Conservation (phyloP, 2,329 filamentous ascomycete genomes). For the Tolypocladium ophioglossoides region DNA sequence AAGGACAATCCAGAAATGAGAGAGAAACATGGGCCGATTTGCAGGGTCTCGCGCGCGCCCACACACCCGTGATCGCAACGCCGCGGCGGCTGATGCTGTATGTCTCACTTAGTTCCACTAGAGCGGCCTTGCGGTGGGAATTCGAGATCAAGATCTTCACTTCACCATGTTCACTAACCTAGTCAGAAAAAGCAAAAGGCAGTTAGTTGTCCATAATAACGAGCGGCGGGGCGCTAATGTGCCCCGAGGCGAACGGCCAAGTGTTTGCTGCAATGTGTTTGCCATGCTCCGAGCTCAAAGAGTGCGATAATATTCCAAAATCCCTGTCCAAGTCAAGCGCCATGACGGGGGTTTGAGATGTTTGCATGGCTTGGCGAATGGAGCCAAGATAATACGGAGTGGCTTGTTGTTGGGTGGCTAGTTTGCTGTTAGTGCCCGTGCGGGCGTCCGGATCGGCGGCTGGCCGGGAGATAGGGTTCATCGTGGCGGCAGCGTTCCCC, state of each 20-base stretch:
- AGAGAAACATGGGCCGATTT: neutral
- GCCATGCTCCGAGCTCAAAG: neutral
- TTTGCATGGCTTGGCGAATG: neutral
- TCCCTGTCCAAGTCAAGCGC: neutral
- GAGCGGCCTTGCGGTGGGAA: neutral
- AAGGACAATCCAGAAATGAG: neutral
- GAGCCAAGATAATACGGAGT: neutral
- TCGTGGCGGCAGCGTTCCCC: neutral
- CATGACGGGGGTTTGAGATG: neutral
- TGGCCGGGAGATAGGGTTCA: neutral
- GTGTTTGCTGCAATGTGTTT: neutral
- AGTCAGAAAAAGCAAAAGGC: slow-evolving; percentile 1
- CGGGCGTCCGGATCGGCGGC: neutral
- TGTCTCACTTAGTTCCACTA: neutral
- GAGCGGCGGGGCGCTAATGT: neutral
- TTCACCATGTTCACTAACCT: neutral
- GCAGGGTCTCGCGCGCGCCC: neutral
- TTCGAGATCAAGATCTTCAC: slow-evolving; percentile 1
- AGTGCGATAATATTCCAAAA: neutral
- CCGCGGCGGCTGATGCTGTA: neutral
- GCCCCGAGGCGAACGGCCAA: neutral
- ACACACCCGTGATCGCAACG: neutral
- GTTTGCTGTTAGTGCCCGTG: neutral
- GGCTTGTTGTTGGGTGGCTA: neutral
- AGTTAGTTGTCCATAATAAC: neutral